These are phyloP conservation scores for Mucor plumbeus DNA, from an alignment of 371 early-diverging fungal species.

Conservation along the genomic window DNA sequence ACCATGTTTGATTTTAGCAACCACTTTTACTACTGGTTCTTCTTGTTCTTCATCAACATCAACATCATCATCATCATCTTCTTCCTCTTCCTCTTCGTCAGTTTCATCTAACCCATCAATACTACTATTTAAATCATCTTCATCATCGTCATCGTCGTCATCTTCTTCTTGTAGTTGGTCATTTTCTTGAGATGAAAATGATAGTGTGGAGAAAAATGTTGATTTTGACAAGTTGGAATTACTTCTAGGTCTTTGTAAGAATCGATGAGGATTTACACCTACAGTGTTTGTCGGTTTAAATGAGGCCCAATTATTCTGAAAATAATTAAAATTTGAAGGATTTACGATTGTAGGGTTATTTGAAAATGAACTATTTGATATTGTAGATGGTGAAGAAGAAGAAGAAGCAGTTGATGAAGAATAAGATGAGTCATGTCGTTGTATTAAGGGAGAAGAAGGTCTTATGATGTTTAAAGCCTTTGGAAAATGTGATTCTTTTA, in stretches of 20 bases:
- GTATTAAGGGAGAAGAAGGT: conserved; percentile 29
- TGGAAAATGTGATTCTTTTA: conserved; percentile 32
- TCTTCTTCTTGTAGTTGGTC: conserved; percentile 16
- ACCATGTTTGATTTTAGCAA: conserved; percentile 50
- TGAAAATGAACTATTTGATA: conserved; percentile 24
- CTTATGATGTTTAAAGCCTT: conserved; percentile 44
- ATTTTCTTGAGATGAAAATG: conserved; percentile 1
- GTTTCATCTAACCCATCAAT: conserved; percentile 34
- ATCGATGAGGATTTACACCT: conserved; percentile 35
- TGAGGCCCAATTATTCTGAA: conserved; percentile 27
- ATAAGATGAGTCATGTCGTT: conserved; percentile 23
- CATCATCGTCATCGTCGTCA: neutral
- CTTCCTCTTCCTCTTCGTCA: conserved; percentile 8
- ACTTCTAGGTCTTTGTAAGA: conserved; percentile 36
- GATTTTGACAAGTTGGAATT: conserved; percentile 35
- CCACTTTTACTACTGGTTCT: conserved; percentile 35
- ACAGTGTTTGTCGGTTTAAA: conserved; percentile 22
- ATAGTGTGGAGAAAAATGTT: conserved; percentile 24
- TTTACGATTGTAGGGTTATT: conserved; percentile 26
- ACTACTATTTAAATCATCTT: conserved; percentile 29
- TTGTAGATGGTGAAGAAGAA: conserved; percentile 30
- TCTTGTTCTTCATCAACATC: conserved; percentile 14
- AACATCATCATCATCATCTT: conserved; percentile 18
- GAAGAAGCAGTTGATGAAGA: conserved; percentile 33
- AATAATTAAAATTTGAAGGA: conserved; percentile 26